A percentile compares a stretch with the other conserved stretches of the same genome.
These are phyloP conservation scores for Quercus ilex DNA, from an alignment of 306 rosid genomes.

Conservation along the genomic window DNA sequence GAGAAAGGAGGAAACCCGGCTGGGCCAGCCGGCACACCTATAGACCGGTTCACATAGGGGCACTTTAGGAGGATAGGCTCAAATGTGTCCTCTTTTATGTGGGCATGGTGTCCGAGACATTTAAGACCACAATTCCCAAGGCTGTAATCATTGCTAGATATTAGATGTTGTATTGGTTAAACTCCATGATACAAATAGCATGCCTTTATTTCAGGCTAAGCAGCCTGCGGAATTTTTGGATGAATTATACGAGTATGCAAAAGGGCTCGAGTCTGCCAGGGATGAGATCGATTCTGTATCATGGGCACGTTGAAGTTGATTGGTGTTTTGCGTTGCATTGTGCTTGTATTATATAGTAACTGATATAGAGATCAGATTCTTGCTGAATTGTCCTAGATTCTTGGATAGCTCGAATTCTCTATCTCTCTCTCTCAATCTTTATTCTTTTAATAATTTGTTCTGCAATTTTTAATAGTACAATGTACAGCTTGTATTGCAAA, in stretches of 20 bases:
- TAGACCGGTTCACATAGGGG: slow-evolving; percentile 75
- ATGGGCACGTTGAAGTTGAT: slow-evolving; percentile 59
- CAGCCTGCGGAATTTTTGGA: slow-evolving; percentile 65
- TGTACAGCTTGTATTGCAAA: too few species aligned
- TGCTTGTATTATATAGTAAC: slow-evolving; percentile 23
- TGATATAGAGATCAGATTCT: neutral
- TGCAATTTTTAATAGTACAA: too few species aligned
- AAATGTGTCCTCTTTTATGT: slow-evolving; percentile 78
- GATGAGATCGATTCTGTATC: slow-evolving; percentile 92
- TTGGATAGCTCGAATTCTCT: neutral
- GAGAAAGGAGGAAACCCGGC: slow-evolving; percentile 55
- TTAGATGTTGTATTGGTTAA: neutral
- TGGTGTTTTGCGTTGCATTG: neutral
- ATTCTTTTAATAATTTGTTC: neutral
- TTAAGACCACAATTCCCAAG: slow-evolving; percentile 80
- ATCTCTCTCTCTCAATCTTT: neutral
- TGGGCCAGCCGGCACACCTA: slow-evolving; percentile 23
- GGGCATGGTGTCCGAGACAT: slow-evolving; percentile 84
- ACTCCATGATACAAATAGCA: too few species aligned
- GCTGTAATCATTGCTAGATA: slow-evolving; percentile 79
- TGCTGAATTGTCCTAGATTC: neutral
- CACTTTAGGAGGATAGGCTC: slow-evolving; percentile 85
- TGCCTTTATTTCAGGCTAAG: slow-evolving; percentile 47
- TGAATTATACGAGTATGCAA: slow-evolving; percentile 55
- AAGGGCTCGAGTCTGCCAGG: slow-evolving; percentile 93